Base-by-base conservation (phyloP, 306 rosid species). In the Vigna hirtella region DNA sequence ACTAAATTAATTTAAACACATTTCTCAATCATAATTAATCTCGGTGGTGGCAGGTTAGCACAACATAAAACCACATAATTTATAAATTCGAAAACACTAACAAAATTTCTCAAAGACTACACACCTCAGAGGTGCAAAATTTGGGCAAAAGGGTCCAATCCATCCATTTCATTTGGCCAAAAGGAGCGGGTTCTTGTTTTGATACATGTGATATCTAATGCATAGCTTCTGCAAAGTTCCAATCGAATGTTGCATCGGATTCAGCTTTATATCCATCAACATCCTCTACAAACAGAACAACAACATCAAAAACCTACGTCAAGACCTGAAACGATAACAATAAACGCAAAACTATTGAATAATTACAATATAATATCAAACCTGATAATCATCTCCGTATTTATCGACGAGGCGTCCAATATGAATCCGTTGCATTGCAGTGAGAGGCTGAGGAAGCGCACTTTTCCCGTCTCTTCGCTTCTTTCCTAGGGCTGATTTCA, bases 211-310 rank as follows among this genome's bases (percentile, higher is more conserved):
- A 49, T 79, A 79, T 30, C 98, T 86, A 79, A 70, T 43, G 86
- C 98, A 91, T 10, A 95, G 82, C 45, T 92, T 95, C 90, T 88
- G 85, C 82, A 95, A 79, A 49, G 96, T 88, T 9, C 90, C 95
- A 70, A 87, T 72, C 16, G 98, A 92, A 83, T 92, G 98, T 83
- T 95, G 98, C 92, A 95, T 77, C 22, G 90, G 73, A 72, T 95
- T 92, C 77, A 92, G 88, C 87, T 92, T 95, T 74, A 79, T 86
- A 69, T 95, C 97, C 97, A 85, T 88, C 88, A 89, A 85, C 98
- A 90, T 92, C 43, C 92, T 77, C 98, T 92, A 91, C 83, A 58
- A 57, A 81, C 42, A 30, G 0, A 74, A 56, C 4, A 47, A 61
- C 4, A 12, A 67, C 11, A 62, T 45, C 4, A 30, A 30, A 50